Percentiles rank a stretch among this genome's conserved stretches.
These are phyloP conservation scores for Fusarium burgessii DNA, from an alignment of 2,329 filamentous ascomycete genomes.

Conservation along the genomic window DNA sequence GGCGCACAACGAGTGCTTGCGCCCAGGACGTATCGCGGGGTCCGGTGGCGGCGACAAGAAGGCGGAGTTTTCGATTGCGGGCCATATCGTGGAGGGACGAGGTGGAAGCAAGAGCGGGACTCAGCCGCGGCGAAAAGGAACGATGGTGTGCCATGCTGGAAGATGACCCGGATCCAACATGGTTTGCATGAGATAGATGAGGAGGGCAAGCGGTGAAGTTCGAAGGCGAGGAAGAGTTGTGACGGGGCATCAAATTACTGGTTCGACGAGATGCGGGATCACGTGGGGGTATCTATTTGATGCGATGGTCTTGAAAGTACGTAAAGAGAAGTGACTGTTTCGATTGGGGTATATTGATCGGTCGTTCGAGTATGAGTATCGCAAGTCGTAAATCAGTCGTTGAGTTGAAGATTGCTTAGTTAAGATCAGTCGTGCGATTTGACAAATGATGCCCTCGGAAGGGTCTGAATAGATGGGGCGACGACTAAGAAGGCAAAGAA, in stretches of 20 bases:
- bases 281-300: conserved; percentile 38
- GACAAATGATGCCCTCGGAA: conserved; percentile 37
- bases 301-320: neutral
- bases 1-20: conserved; percentile 72
- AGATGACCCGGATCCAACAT: conserved; percentile 48
- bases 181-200: conserved; percentile 43
- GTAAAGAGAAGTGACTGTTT: neutral
- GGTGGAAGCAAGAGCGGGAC: conserved; percentile 49
- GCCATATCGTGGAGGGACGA: conserved; percentile 55
- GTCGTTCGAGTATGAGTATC: conserved; percentile 2
- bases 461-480: conserved; percentile 24
- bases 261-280: conserved; percentile 40
- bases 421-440: conserved; percentile 21
- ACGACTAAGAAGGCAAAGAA: conserved; percentile 25
- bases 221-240: conserved; percentile 40
- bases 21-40: conserved; percentile 74
- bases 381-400: conserved; percentile 18
- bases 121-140: conserved; percentile 50
- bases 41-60: conserved; percentile 75
- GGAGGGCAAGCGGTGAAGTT: conserved; percentile 48
- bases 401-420: conserved; percentile 22
- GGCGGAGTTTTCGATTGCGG: conserved; percentile 63
- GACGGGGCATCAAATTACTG: conserved; percentile 51
- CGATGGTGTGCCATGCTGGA: conserved; percentile 51
- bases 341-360: neutral